Base-by-base conservation (phyloP, 2,329 filamentous ascomycete species). In the Achaetomium macrosporum region DNA sequence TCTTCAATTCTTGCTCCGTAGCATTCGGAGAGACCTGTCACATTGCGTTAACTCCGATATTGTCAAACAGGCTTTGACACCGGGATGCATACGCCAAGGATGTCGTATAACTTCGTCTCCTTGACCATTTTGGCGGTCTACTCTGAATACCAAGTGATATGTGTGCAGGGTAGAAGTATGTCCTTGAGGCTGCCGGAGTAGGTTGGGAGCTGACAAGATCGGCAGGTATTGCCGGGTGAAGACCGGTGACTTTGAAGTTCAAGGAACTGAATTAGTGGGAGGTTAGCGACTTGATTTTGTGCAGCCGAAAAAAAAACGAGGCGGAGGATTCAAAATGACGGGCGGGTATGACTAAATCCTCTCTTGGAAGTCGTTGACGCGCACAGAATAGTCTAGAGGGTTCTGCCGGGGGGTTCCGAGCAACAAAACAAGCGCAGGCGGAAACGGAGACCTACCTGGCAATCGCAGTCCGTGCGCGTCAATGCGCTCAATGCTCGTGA, bases 1-100 rank as follows among this genome's bases (percentile, higher is more conserved):
- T 90, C 77, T 93, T 96, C 61, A 99, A 76, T 73, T 96, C 87
- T 62, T 85, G 76, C 65, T 97, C 92, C 54, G 86, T 86, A 61
- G 88, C 88, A 65, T 81, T 84, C 60, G 89, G 85, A 64, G 87
- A 60, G 62, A 95, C 88, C 89, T 95, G 61, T 40, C 31, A 31
- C 37, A 35, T 29, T 52, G 5, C 35, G 7, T 47, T 43, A 54
- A 51, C 51, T 59, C 51, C 50, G 42, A 25, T 12, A 40, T 30
- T 40, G 40, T 15, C 43, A 42, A 25, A 33, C 19, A 36, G 3
- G 3, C n/a, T 42, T 47, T n/a, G 15, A 7, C 15, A 7, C 29
- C 16, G 41, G 45, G 45, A 25, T 25, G 16, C 80, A 66, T 83
- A 90, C 87, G 70, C 87, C 87, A 46, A 93, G 81, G 57, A 80